Percentiles rank a stretch among this genome's conserved stretches.
These are phyloP conservation scores for Dioszegia hungarica DNA, from an alignment of 768 basidiomycete species.

Conservation along the genomic window DNA sequence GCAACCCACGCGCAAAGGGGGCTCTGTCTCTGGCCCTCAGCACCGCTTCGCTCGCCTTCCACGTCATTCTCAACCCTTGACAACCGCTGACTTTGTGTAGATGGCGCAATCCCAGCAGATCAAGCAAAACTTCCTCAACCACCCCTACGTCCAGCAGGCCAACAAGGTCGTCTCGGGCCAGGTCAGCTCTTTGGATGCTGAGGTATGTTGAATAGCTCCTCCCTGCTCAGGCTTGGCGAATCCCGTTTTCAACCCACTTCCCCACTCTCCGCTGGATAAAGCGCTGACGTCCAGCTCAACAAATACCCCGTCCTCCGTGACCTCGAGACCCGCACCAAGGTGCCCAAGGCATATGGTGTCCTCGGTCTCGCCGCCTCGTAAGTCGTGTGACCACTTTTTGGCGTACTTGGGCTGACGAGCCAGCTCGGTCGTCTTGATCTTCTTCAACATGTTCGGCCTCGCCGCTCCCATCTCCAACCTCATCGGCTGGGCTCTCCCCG, in stretches of 20 bases:
- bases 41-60: not conserved
- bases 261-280: too few relatives aligned
- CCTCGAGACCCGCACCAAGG: slow-evolving; percentile 81
- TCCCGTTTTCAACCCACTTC: too few relatives aligned
- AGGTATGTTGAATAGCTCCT: slow-evolving; percentile 59
- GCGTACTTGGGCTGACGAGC: not conserved
- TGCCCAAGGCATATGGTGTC: slow-evolving; percentile 88
- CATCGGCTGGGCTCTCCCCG: slow-evolving; percentile 89
- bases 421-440: slow-evolving; percentile 48
- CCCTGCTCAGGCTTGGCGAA: not conserved
- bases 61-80: not conserved
- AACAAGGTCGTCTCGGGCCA: slow-evolving; percentile 78
- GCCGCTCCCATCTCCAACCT: slow-evolving; percentile 90
- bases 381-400: slow-evolving; percentile 48
- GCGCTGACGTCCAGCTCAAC: slow-evolving; percentile 49
- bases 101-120: slow-evolving; percentile 38
- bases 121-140: slow-evolving; percentile 73
- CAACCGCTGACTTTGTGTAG: not conserved
- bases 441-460: slow-evolving; percentile 58
- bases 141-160: slow-evolving; percentile 78
- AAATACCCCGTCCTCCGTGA: slow-evolving; percentile 81
- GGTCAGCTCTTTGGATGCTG: slow-evolving; percentile 87
- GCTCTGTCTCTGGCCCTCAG: too few relatives aligned
- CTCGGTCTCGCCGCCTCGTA: slow-evolving; percentile 66
- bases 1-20: too few relatives aligned